Base-by-base conservation (phyloP, 2,329 filamentous ascomycete genomes). In the Lizonia empirigonia region DNA sequence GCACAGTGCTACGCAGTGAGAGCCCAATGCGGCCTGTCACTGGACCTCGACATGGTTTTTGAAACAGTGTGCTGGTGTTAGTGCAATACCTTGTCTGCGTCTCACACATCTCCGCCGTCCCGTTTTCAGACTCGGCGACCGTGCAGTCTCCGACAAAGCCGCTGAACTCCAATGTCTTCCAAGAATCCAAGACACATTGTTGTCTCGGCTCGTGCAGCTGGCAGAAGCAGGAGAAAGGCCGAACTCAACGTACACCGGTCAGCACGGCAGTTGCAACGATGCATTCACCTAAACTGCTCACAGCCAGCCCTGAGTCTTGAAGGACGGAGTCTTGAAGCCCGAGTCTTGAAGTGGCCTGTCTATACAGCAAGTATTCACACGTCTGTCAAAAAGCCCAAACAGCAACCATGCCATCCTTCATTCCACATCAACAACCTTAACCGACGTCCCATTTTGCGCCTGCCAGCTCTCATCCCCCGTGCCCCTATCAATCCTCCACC, bases 1-100 rank as follows among this genome's bases (percentile, higher is more conserved):
- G 49, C 38, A 44, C 44, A 47, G 41, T 32, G 44, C 33, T 22
- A 44, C 42, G 49, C 42, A 52, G 49, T 47, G 16, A 47, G 38
- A 46, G 37, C 19, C n/a, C n/a, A 18, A 46, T 34, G 10, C 18
- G 33, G 49, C 37, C 33, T 42, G 32, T 9, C 27, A 47, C 41
- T 46, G 49, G 44, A 26, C 20, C 10, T 46, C n/a, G 42, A 13
- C 16, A 3, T 12, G 22, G 15, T 46, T 33, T 39, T 20, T 52
- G 49, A 52, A 44, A 52, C 42, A 13, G 16, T 22, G n/a, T n/a
- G n/a, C n/a, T n/a, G n/a, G n/a, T n/a, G n/a, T n/a, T n/a, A n/a
- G n/a, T n/a, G n/a, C n/a, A n/a, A n/a, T n/a, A n/a, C n/a, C n/a
- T n/a, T n/a, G n/a, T n/a, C n/a, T n/a, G n/a, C n/a, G n/a, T n/a